phyloP scores from a whole-genome alignment of 305 asterid species.

The Ilex paraguariensis region DNA sequence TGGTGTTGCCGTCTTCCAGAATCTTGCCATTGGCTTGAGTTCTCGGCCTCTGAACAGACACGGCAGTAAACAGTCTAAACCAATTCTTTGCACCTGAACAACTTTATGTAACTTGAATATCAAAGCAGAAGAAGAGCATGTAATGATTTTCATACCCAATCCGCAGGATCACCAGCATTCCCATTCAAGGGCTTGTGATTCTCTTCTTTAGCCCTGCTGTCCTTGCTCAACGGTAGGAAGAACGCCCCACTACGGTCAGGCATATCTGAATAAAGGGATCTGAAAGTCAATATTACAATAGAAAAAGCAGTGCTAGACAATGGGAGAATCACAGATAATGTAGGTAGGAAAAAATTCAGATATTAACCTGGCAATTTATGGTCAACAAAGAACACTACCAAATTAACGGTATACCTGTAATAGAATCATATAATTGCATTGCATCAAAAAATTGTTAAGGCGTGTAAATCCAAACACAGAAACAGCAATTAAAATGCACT shows the following conservation, averaged over 20 bases:
- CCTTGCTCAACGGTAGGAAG: constrained; percentile 24
- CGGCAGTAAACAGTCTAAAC: not conserved
- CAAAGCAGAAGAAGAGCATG: too few species aligned
- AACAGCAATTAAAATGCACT: not conserved
- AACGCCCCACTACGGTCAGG: too few species aligned
- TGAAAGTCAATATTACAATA: too few species aligned
- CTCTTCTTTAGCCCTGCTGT: constrained; percentile 65
- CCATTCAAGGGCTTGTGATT: constrained; percentile 74
- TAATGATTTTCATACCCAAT: constrained; percentile 46
- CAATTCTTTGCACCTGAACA: too few species aligned
- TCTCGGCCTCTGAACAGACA: constrained; percentile 63
- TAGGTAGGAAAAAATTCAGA: too few species aligned
- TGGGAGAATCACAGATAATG: too few species aligned
- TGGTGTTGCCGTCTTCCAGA: constrained; percentile 62
- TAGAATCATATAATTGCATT: not conserved
- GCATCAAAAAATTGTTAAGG: not conserved
- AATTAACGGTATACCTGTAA: constrained; percentile 2
- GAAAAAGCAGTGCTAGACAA: too few species aligned
- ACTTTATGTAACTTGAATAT: too few species aligned
- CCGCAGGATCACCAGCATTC: constrained; percentile 63
- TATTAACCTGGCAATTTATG: not conserved
- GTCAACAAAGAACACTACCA: not conserved
- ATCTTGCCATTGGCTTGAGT: constrained; percentile 93
- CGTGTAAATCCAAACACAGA: not conserved
- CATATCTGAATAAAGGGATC: too few species aligned